A percentile compares a stretch with the other conserved stretches of the same genome.
phyloP scores from a whole-genome alignment of 257 asterid genomes.

The Fraxinus cuspidata region DNA sequence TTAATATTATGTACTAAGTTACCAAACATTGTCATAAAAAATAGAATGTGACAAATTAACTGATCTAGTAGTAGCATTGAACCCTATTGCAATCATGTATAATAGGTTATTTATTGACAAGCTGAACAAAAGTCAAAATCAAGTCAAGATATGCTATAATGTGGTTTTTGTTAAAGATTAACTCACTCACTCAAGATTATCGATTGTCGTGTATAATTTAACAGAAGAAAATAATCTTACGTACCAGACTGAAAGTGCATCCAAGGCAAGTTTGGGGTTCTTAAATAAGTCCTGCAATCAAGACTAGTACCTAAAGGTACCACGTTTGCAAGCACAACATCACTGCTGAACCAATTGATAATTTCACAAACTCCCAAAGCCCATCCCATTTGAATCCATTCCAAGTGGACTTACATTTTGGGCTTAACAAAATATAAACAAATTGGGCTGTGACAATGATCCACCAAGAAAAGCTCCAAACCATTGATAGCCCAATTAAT shows the following conservation, averaged over 20 bases:
- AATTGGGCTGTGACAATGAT: slow-evolving; percentile 32
- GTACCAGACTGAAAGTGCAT: no score
- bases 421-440: slow-evolving; percentile 25
- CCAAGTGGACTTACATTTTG: slow-evolving; percentile 33
- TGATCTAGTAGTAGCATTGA: slow-evolving; percentile 63
- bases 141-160: not conserved
- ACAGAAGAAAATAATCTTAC: no score
- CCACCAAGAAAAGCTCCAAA: slow-evolving; percentile 35
- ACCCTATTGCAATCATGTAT: slow-evolving; percentile 56
- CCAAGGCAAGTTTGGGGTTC: slow-evolving; percentile 3
- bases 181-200: no score
- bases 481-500: slow-evolving; percentile 31
- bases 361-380: slow-evolving; percentile 37
- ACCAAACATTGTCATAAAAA: no score
- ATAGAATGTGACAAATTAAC: no score
- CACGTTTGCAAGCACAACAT: slow-evolving; percentile 44
- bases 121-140: slow-evolving; percentile 29
- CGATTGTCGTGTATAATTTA: no score
- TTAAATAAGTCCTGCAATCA: slow-evolving; percentile 38
- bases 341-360: slow-evolving; percentile 39
- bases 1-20: no score
- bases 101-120: slow-evolving; percentile 45
- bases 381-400: slow-evolving; percentile 28
- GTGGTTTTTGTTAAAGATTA: no score
- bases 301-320: slow-evolving; percentile 33